Percentiles rank a stretch among this genome's conserved stretches.
Evolutionary conservation across 2,329 filamentous ascomycete genomes (phyloP).

Genomic region (Graphilbum fragrans): DNA sequence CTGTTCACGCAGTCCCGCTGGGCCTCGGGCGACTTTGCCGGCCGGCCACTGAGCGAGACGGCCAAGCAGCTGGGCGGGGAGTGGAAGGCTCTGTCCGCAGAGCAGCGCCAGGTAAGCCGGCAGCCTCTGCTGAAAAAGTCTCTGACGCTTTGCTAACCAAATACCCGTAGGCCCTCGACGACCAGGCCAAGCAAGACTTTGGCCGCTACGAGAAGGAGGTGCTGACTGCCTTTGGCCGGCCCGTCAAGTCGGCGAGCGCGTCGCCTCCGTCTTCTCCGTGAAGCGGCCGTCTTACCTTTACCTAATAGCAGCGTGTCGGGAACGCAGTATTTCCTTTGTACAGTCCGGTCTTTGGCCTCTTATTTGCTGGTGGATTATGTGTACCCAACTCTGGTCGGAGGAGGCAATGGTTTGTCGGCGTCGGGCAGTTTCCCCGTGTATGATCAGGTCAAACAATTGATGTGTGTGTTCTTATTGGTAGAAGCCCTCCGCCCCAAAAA

Average conservation of each 20-base stretch:
- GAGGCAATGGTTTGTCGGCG: too few species aligned
- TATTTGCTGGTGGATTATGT: too few species aligned
- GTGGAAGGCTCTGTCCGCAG: constrained; percentile 30
- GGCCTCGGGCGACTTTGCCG: constrained; percentile 15
- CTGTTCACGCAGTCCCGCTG: constrained; percentile 27
- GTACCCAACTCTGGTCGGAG: too few species aligned
- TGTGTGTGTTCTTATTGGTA: too few species aligned
- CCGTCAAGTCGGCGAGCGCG: constrained; percentile 2
- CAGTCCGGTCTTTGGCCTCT: too few species aligned
- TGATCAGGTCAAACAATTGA: too few species aligned
- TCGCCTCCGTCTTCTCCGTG: background rate
- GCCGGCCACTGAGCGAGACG: constrained; percentile 8
- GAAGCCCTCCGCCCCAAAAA: too few species aligned
- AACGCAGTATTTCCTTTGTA: too few species aligned
- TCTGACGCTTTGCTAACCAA: background rate
- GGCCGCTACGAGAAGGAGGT: constrained; percentile 20
- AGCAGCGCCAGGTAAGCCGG: constrained; percentile 28
- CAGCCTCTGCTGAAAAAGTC: background rate
- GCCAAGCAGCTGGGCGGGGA: constrained; percentile 17
- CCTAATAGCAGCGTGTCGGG: too few species aligned
- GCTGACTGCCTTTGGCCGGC: constrained; percentile 11
- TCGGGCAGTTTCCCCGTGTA: too few species aligned
- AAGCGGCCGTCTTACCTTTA: too few species aligned
- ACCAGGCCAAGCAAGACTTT: constrained; percentile 17
- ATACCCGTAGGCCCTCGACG: constrained; percentile 20